Base-by-base conservation (phyloP, 495 filamentous ascomycete species). In the Ramalina peruviana region DNA sequence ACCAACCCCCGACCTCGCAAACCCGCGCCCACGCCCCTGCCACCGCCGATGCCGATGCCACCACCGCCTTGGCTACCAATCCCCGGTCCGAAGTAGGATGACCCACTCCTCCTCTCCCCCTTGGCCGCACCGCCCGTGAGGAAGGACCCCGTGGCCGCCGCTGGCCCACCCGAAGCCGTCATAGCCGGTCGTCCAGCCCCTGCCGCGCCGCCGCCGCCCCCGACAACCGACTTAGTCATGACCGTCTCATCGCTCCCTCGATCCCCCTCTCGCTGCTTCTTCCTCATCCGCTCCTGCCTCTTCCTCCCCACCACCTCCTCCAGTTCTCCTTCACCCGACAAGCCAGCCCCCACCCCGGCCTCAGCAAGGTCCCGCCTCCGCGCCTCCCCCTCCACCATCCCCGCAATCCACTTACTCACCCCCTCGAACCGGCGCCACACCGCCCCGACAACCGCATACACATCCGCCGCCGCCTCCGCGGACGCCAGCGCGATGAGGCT, bases 401-500 rank as follows among this genome's bases (percentile, higher is more conserved):
- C 77, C 9, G 76, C 45, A 36, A 48, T 87, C 64, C 80, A 76
- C 6, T 75, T 67, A 7, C 87, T 88, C 51, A 94, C 76, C 42
- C 80, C 76, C 51, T 81, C 79, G 58, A 95, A 96, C 25, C 80
- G 76, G 25, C 73, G 69, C 53, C 83, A 83, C 44, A 95, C 76
- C 41, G 82, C 74, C 33, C 79, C 45, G 6, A 37, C 33, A 10
- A 30, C 6, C 4, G 11, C 2, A 23, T 36, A 48, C 15, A 37
- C 21, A 3, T 36, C 79, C 54, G 83, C 88, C 54, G 83, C 88
- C 1, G 80, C 80, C 54, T 82, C 81, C 62, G 85, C 82, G 26
- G 85, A 85, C 23, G 79, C 77, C 25, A 94, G 78, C n/a, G 85
- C 86, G 43, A 95, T 70, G 40, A 96, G 74, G 39, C 89, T 88